A percentile compares a stretch with the other conserved stretches of the same genome.
phyloP scores from a whole-genome alignment of 345 rosid species.

The Eucalyptus lansdowneana region DNA sequence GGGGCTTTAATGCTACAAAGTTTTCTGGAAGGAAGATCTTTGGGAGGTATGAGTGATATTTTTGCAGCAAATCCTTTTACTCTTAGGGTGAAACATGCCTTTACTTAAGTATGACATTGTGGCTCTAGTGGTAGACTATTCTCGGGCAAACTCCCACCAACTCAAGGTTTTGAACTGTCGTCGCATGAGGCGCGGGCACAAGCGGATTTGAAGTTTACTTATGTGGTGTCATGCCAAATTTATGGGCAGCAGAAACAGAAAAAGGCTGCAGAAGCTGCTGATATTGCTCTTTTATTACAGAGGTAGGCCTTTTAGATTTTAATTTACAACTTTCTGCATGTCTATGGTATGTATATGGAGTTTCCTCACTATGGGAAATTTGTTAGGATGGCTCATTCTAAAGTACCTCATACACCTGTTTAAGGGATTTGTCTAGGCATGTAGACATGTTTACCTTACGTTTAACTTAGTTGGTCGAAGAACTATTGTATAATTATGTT shows the following conservation, averaged over 20 bases:
- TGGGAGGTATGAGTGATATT: conserved; percentile 45
- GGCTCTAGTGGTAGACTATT: conserved; percentile 39
- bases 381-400: background rate
- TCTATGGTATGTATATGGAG: background rate
- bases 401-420: background rate
- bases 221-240: conserved; percentile 96
- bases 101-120: conserved; percentile 4
- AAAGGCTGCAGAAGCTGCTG: conserved; percentile 83
- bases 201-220: conserved; percentile 91
- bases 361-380: background rate
- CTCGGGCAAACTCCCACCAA: conserved; percentile 25
- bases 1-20: conserved; percentile 98
- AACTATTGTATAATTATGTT: background rate
- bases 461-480: background rate
- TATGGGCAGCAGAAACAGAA: conserved; percentile 95
- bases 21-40: conserved; percentile 63
- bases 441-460: background rate
- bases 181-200: conserved; percentile 90
- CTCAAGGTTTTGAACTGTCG: conserved; percentile 65
- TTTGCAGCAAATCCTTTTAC: background rate
- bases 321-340: background rate
- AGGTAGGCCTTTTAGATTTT: conserved; percentile 20
- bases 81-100: background rate
- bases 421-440: background rate
- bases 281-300: conserved; percentile 83